Evolutionary conservation across 257 asterid species (phyloP), one percentile per base, ranked within the genome.

Genomic region (Catharanthus roseus): DNA sequence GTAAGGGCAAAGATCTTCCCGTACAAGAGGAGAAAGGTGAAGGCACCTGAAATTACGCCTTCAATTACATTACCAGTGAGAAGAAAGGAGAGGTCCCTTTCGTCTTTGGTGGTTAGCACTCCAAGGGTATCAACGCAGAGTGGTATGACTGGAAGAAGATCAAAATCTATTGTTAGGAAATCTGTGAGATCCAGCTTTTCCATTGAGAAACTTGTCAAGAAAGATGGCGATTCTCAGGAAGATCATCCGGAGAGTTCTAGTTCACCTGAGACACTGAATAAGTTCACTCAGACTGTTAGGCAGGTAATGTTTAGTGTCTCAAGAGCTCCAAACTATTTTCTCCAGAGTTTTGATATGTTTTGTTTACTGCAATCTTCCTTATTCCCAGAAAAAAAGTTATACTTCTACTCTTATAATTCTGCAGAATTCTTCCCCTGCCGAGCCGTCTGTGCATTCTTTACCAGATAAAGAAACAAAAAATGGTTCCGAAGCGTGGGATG

Each of bases 11-110:
- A 95, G 78, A 82, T 95, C 76, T 95, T 89, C 81, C 97, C 99
- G 67, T 90, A 78, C 69, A 95, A 88, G 90, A 86, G 96, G 78
- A 75, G 82, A 76, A 89, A 89, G 80, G 87, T 87, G 81, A 83
- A 77, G 69, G 84, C 93, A 82, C 89, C 93, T 65, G 99, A 95
- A 80, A 74, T 78, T 76, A 72, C 78, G 74, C 75, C 90, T 77
- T 85, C 90, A 45, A 70, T 89, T 70, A 58, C 89, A 44, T 77
- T 91, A 79, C 99, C 99, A 31, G 92, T 82, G 44, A 95, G 88
- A 89, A 89, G 97, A 81, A 95, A 95, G 85, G 99, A 95, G 85
- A 86, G 96, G 78, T 95, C 97, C 24, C 97, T 95, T 68, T 95
- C 99, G 9, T 87, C 97, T 21, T 80, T 95, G 87, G 99, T 88